These are phyloP conservation scores for Hyaloscypha variabilis DNA, from an alignment of 495 filamentous ascomycete genomes.

Conservation along the genomic window DNA sequence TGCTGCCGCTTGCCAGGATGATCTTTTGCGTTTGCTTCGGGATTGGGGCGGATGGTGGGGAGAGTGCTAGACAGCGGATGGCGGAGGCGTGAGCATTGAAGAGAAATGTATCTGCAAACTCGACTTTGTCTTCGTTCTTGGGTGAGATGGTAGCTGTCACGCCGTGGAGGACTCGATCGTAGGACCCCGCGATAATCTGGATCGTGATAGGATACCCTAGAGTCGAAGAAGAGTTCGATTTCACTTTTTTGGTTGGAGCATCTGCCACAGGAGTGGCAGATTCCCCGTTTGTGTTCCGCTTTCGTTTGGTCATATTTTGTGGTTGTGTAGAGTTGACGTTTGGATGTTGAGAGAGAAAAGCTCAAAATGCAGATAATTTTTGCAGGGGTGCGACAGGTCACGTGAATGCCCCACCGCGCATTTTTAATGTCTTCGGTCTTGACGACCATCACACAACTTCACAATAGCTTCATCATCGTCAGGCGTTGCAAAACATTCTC, in stretches of 20 bases:
- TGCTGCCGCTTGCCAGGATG: constrained; percentile 84
- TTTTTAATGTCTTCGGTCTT: not conserved
- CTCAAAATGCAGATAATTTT: not conserved
- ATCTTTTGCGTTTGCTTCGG: constrained; percentile 66
- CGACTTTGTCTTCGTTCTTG: constrained; percentile 44
- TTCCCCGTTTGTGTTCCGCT: constrained; percentile 48
- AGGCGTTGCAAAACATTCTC: too few relatives aligned
- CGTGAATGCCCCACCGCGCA: not conserved
- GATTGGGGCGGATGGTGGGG: constrained; percentile 67
- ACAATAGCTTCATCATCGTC: not conserved
- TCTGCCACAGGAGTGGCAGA: constrained; percentile 25
- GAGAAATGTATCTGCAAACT: constrained; percentile 92
- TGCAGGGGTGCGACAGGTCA: constrained; percentile 4
- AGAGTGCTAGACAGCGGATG: constrained; percentile 88
- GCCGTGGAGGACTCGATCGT: constrained; percentile 92
- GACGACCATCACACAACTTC: not conserved
- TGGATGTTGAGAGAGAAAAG: constrained; percentile 1
- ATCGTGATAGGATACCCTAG: constrained; percentile 55
- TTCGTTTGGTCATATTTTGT: constrained; percentile 71
- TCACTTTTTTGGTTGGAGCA: constrained; percentile 43
- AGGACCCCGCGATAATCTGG: constrained; percentile 91
- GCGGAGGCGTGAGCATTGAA: constrained; percentile 91
- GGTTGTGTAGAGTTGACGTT: not conserved
- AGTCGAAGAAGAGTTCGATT: constrained; percentile 32
- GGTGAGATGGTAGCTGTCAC: constrained; percentile 72